These are phyloP conservation scores for Gossypium sturtianum DNA, from an alignment of 345 rosid species.

Conservation along the genomic window DNA sequence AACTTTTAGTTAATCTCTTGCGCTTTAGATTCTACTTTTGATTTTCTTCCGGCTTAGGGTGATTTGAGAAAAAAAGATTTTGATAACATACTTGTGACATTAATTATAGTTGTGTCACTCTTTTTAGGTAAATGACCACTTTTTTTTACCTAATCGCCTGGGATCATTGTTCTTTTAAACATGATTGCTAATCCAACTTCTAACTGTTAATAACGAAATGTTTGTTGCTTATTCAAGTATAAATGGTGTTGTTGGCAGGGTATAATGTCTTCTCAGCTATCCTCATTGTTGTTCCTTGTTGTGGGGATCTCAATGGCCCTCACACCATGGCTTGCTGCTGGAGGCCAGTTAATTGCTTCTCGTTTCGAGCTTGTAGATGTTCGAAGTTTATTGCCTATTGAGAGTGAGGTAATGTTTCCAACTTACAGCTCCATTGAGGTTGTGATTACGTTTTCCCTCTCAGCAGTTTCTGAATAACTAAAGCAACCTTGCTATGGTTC, in stretches of 20 bases:
- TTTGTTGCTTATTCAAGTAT: background rate
- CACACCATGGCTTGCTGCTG: slow-evolving; percentile 98
- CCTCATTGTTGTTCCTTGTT: slow-evolving; percentile 88
- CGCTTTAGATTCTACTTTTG: background rate
- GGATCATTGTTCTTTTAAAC: background rate
- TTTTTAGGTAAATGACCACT: background rate
- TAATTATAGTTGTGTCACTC: background rate
- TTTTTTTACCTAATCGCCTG: background rate
- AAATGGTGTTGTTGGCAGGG: slow-evolving; percentile 50
- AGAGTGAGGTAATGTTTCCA: slow-evolving; percentile 71
- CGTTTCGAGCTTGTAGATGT: slow-evolving; percentile 95
- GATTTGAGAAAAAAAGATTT: background rate
- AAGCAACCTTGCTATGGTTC: slow-evolving; percentile 5
- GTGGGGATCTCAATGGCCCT: slow-evolving; percentile 98
- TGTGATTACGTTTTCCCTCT: background rate
- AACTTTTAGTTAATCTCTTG: slow-evolving; percentile 1
- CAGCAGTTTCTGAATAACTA: background rate
- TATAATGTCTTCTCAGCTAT: slow-evolving; percentile 88
- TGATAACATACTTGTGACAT: background rate
- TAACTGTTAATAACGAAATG: background rate
- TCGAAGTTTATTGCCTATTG: slow-evolving; percentile 86
- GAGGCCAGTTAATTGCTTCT: slow-evolving; percentile 94
- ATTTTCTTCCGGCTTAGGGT: background rate
- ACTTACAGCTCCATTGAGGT: slow-evolving; percentile 3
- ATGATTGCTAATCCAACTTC: background rate